phyloP scores from a whole-genome alignment of 257 asterid genomes.

The Pogostemon cablin region DNA sequence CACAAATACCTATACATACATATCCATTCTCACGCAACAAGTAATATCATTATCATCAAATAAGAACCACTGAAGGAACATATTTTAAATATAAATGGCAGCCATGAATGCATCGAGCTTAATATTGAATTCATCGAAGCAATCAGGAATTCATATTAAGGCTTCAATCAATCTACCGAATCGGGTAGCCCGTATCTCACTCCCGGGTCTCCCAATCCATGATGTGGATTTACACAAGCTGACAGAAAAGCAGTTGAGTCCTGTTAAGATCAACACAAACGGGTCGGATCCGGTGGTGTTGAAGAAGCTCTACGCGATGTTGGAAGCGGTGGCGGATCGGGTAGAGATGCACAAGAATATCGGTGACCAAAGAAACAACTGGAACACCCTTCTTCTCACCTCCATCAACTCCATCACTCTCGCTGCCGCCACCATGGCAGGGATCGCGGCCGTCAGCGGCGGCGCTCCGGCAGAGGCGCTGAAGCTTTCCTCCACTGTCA shows the following conservation, averaged over 20 bases:
- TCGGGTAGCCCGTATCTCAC: constrained; percentile 30
- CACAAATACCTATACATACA: no score
- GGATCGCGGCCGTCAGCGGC: constrained; percentile 34
- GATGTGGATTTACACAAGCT: not conserved
- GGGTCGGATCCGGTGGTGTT: constrained; percentile 38
- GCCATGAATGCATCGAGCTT: constrained; percentile 29
- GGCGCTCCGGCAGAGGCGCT: constrained; percentile 40
- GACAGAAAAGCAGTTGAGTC: constrained; percentile 27
- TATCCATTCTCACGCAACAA: no score
- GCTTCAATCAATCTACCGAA: constrained; percentile 35
- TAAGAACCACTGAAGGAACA: not conserved
- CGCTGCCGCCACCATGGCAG: constrained; percentile 47
- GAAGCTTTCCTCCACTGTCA: constrained; percentile 43
- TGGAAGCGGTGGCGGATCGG: constrained; percentile 64
- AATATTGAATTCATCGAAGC: constrained; percentile 10
- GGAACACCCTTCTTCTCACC: constrained; percentile 59
- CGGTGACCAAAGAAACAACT: constrained; percentile 56
- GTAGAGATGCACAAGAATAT: constrained; percentile 67
- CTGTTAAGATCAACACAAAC: not conserved
- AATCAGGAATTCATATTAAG: not conserved
- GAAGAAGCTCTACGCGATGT: constrained; percentile 55
- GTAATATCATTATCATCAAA: no score
- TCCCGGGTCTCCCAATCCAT: constrained; percentile 21
- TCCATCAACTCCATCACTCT: constrained; percentile 60
- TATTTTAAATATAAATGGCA: constrained; percentile 15